Conservation (phyloP, 2,329 filamentous ascomycete genomes). For the Alternaria triticina region DNA sequence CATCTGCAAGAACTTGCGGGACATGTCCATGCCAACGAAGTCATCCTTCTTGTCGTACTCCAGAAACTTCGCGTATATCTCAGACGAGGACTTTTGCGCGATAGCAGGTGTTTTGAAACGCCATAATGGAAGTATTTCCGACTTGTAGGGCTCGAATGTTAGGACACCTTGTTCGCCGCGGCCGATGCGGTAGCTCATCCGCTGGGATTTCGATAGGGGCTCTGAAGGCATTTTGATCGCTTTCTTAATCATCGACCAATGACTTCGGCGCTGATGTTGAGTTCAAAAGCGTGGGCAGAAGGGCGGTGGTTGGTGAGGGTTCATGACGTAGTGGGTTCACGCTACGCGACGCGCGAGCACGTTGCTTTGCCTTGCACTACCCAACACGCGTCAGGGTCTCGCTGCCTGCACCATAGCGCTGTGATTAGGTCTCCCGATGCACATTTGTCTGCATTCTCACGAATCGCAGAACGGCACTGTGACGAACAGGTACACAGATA, state of each 20-base stretch:
- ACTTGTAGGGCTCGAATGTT: conserved; percentile 70
- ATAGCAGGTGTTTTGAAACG: conserved; percentile 62
- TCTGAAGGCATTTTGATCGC: conserved; percentile 14
- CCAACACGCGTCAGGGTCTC: background rate
- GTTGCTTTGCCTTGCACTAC: conserved; percentile 3
- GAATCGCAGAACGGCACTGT: background rate
- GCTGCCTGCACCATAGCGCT: background rate
- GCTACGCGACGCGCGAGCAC: conserved; percentile 22
- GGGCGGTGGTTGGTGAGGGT: background rate
- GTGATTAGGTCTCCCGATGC: background rate
- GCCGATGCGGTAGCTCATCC: conserved; percentile 63
- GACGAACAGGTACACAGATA: background rate
- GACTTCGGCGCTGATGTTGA: background rate
- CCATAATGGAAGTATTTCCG: conserved; percentile 64
- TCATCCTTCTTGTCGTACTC: conserved; percentile 59
- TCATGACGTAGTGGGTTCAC: conserved; percentile 29
- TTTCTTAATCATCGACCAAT: background rate
- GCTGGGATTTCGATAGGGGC: conserved; percentile 40
- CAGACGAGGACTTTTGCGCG: conserved; percentile 57
- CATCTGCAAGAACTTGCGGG: conserved; percentile 69
- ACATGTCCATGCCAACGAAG: conserved; percentile 71
- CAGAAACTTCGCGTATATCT: conserved; percentile 60
- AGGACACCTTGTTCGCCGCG: conserved; percentile 68
- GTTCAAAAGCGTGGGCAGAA: too few species aligned
- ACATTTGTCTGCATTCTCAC: background rate